These are phyloP conservation scores for Hordeum pubiflorum DNA, from an alignment of 202 grass and related monocot species.

Conservation along the genomic window DNA sequence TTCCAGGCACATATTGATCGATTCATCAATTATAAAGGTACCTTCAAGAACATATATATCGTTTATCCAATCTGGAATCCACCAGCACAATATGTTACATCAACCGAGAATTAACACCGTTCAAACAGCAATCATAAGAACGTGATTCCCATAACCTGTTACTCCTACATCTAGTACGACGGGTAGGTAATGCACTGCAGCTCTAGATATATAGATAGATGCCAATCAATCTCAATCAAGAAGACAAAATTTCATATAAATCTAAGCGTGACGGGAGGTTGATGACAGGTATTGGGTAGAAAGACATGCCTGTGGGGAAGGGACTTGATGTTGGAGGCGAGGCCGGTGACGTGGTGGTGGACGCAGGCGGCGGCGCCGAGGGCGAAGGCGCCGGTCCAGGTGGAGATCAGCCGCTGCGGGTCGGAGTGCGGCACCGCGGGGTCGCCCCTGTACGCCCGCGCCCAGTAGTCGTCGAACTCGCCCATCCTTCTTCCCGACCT, in stretches of 20 bases:
- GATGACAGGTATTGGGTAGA: background rate
- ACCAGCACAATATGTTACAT: background rate
- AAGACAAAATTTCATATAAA: background rate
- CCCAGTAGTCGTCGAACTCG: slow-evolving; percentile 69
- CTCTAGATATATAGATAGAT: background rate
- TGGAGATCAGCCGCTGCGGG: slow-evolving; percentile 42
- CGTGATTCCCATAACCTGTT: background rate
- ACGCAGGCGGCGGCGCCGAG: slow-evolving; percentile 66
- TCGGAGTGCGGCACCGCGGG: slow-evolving; percentile 70
- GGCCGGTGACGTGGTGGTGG: slow-evolving; percentile 49
- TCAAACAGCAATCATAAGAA: background rate
- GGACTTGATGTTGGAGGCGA: slow-evolving; percentile 35
- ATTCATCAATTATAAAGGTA: background rate
- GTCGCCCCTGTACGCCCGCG: slow-evolving; percentile 69
- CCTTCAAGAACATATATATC: background rate
- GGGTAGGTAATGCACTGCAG: background rate
- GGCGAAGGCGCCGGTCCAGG: slow-evolving; percentile 58
- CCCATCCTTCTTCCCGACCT: slow-evolving; percentile 9
- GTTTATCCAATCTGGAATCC: background rate
- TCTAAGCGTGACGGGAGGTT: background rate
- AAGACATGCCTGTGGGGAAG: slow-evolving; percentile 30
- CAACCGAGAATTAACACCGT: background rate
- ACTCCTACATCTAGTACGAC: background rate
- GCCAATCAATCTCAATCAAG: background rate
- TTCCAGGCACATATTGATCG: background rate